Conservation (phyloP, 768 basidiomycete species). For the Macrolepiota albuminosa region DNA sequence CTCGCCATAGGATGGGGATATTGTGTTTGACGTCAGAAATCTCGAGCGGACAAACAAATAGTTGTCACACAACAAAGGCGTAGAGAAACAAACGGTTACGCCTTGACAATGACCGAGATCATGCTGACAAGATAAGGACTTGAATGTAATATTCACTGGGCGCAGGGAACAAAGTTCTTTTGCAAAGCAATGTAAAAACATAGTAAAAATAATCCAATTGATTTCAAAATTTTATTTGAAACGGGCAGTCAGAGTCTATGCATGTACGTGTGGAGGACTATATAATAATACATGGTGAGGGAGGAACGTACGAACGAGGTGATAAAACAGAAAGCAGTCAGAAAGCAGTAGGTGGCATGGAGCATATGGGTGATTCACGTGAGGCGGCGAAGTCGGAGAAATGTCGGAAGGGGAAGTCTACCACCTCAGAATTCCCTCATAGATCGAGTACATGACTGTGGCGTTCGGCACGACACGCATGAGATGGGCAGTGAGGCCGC, state of each 20-base stretch:
- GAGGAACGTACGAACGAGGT: background rate
- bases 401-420: background rate
- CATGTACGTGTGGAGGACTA: no score
- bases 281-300: background rate
- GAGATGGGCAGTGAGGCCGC: no score
- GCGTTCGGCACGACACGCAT: no score
- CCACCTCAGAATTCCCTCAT: no score
- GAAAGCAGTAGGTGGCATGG: background rate
- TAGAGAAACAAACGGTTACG: background rate
- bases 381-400: background rate
- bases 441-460: no score
- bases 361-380: background rate
- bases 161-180: no score
- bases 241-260: no score
- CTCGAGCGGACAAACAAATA: background rate
- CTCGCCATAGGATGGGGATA: conserved; percentile 20
- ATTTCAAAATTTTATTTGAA: no score
- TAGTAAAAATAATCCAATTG: no score
- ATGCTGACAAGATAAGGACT: no score
- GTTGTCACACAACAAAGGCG: background rate
- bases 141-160: no score
- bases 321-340: background rate
- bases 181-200: no score
- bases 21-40: conserved; percentile 2
- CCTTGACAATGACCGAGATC: background rate